phyloP scores from a whole-genome alignment of 179 eudicot genomes.

The Gypsophila paniculata region DNA sequence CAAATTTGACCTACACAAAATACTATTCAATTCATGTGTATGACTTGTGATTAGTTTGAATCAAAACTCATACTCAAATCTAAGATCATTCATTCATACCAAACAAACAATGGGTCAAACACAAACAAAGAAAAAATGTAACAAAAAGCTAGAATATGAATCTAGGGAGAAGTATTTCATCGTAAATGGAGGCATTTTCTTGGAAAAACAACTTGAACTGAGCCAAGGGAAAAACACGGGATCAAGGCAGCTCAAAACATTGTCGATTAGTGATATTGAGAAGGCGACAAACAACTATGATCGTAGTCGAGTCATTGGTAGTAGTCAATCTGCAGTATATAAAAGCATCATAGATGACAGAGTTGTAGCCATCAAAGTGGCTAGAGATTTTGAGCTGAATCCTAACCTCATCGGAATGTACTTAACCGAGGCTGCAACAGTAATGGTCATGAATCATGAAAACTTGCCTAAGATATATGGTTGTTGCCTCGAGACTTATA shows the following conservation, averaged over 20 bases:
- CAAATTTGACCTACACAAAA: background rate
- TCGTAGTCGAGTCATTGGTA: conserved; percentile 12
- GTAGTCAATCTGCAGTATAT: background rate
- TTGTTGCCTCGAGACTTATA: conserved; percentile 22
- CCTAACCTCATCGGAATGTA: conserved; percentile 1
- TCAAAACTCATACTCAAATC: background rate
- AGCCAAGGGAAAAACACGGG: conserved; percentile 19
- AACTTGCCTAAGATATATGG: conserved; percentile 20
- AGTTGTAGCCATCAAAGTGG: conserved; percentile 8
- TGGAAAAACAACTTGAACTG: conserved; percentile 20
- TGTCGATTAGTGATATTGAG: conserved; percentile 20
- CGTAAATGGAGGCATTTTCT: conserved; percentile 21
- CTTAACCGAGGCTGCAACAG: conserved; percentile 19
- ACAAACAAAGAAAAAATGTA: conserved; percentile 5
- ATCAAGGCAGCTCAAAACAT: conserved; percentile 15
- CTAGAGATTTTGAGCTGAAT: background rate
- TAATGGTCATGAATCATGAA: conserved; percentile 20
- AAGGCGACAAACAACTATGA: conserved; percentile 23
- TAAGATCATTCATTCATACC: background rate
- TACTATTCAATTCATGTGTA: too few relatives aligned
- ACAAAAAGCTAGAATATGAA: background rate
- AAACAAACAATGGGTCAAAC: conserved; percentile 17
- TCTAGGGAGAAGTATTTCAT: conserved; percentile 19
- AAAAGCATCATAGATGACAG: conserved; percentile 8
- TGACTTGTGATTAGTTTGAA: background rate